Percentiles rank a stretch among this genome's conserved stretches.
Conservation (phyloP, 805 yeast genomes). For the Ogataea naganishii region DNA sequence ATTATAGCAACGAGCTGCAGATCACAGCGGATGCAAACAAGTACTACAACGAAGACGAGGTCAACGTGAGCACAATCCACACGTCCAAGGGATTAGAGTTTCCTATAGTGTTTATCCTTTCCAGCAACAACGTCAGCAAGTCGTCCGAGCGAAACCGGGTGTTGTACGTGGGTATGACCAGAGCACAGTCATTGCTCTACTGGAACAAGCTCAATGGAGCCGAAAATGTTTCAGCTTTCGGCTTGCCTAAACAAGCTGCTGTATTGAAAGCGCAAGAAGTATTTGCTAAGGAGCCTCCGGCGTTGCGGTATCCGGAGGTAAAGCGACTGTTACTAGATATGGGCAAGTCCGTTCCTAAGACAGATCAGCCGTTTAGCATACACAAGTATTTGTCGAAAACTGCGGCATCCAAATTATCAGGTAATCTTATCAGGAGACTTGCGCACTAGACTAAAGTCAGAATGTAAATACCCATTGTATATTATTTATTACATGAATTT, state of each 20-base stretch:
- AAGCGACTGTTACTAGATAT: too few species aligned
- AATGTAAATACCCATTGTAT: neutral
- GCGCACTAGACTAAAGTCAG: neutral
- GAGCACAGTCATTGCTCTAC: constrained; percentile 45
- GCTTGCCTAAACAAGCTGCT: neutral
- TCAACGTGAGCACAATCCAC: constrained; percentile 62
- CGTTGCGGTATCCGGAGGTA: too few species aligned
- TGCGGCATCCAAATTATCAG: neutral
- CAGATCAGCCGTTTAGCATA: too few species aligned
- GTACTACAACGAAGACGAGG: constrained; percentile 19
- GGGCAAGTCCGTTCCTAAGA: too few species aligned
- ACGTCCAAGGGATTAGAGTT: constrained; percentile 69
- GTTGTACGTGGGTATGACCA: constrained; percentile 58
- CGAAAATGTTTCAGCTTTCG: neutral
- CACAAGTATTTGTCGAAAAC: too few species aligned
- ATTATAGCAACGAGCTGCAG: constrained; percentile 26
- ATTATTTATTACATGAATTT: constrained; percentile 1
- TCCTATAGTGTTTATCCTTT: constrained; percentile 52
- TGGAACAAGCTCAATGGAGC: constrained; percentile 20
- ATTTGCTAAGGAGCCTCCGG: constrained; percentile 1
- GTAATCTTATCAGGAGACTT: neutral
- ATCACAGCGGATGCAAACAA: neutral
- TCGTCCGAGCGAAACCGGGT: constrained; percentile 29
- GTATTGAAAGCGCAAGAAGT: neutral
- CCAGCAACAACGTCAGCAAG: constrained; percentile 12